phyloP scores from a whole-genome alignment of 2,329 filamentous ascomycete genomes.

The Bipolaris zeicola region DNA sequence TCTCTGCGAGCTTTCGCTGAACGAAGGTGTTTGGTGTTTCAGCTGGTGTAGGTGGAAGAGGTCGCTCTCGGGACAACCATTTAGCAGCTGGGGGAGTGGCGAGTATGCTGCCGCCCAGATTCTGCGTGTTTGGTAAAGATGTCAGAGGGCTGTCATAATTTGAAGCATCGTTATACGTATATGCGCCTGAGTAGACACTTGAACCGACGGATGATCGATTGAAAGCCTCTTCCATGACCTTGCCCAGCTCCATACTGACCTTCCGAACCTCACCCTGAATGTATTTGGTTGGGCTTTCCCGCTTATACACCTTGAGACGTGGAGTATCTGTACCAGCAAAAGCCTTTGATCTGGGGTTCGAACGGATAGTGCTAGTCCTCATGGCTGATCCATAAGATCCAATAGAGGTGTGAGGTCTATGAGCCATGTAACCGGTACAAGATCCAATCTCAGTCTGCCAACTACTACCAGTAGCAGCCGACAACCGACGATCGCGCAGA shows the following conservation, averaged over 20 bases:
- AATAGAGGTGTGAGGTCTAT: conserved; percentile 26
- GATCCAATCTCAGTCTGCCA: conserved; percentile 33
- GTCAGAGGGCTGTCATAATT: conserved; percentile 60
- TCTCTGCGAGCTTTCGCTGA: conserved; percentile 62
- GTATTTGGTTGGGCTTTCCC: conserved; percentile 55
- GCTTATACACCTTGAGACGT: conserved; percentile 45
- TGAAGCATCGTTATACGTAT: conserved; percentile 32
- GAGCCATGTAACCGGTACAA: conserved; percentile 38
- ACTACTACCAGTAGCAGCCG: conserved; percentile 50
- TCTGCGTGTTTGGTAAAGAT: conserved; percentile 51
- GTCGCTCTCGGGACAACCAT: conserved; percentile 47
- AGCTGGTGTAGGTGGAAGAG: conserved; percentile 52
- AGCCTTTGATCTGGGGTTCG: conserved; percentile 38
- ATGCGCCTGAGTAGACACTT: conserved; percentile 50
- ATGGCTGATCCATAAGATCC: conserved; percentile 32
- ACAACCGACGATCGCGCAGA: conserved; percentile 51
- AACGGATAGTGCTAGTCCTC: conserved; percentile 24
- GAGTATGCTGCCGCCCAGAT: conserved; percentile 40
- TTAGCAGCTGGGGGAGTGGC: conserved; percentile 38
- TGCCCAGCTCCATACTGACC: conserved; percentile 82
- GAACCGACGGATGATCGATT: conserved; percentile 68
- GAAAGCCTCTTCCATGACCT: conserved; percentile 92
- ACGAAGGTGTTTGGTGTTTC: conserved; percentile 60
- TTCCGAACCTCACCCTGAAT: conserved; percentile 81
- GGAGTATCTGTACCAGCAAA: conserved; percentile 32